Evolutionary conservation across 2,329 filamentous ascomycete species (phyloP), one percentile per base, ranked within the genome.

Genomic region (Colletotrichum salicis): DNA sequence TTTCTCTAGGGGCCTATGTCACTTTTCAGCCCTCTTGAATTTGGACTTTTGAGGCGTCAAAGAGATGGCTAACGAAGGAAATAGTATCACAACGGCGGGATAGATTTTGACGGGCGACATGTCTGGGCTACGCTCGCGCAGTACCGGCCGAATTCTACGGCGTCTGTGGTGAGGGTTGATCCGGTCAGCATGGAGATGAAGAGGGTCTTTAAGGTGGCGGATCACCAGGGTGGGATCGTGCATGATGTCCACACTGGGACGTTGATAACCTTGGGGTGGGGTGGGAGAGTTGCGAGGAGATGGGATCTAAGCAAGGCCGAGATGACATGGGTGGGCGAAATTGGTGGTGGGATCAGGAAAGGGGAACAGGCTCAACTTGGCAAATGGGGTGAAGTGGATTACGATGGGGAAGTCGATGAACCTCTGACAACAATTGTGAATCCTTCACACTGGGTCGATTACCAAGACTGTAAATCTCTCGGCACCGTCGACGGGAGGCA

Each of bases 381-480:
- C 82, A 1, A 80, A 80, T 2, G 75, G 79, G 5, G 84, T 81
- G 78, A 63, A 80, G 72, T 67, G 19, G 68, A 67, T 7, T 22
- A 24, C 6, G 13, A 15, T 5, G 58, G 27, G 8, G 56, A 6
- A 35, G 79, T 80, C 62, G 76, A 76, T 1, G 37, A 65, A 2
- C 79, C 80, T 1, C 51, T 72, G 31, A 69, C 59, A 6, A 72
- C 74, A 15, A 74, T 76, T 7, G 70, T 74, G 7, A 86, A 86
- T 61, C 84, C 84, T 0, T 82, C 78, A 45, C 81, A 84, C 74
- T 87, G 82, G 75, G 76, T 84, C 66, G 86, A 87, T 71, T 87
- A 87, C 74, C 85, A 87, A 76, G 86, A 87, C 79, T 87, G 85
- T 78, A 87, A 87, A 74, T 86, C 83, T 76, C 78, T 87, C 0